These are phyloP conservation scores for Claviceps africana DNA, from an alignment of 2,329 filamentous ascomycete genomes.

Conservation along the genomic window DNA sequence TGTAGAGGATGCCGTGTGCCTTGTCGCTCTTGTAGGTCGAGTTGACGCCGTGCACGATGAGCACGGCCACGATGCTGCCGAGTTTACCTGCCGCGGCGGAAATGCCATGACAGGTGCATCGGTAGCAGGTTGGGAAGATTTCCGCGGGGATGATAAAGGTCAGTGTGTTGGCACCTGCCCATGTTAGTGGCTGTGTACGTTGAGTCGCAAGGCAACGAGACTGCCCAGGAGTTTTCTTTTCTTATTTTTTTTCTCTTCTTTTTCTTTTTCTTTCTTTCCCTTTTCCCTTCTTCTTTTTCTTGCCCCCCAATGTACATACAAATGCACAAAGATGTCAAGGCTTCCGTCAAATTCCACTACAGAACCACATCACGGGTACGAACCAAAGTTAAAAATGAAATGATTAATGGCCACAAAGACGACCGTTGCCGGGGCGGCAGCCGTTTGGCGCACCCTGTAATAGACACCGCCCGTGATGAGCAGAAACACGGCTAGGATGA, in stretches of 20 bases:
- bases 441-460: conserved; percentile 29
- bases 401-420: conserved; percentile 38
- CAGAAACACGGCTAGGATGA: conserved; percentile 31
- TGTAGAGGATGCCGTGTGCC: conserved; percentile 35
- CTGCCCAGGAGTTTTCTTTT: too few relatives aligned
- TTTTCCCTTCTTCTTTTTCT: too few relatives aligned
- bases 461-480: conserved; percentile 36
- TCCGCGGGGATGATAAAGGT: conserved; percentile 52
- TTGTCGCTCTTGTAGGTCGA: conserved; percentile 24
- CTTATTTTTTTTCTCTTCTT: too few relatives aligned
- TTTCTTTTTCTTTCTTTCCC: too few relatives aligned
- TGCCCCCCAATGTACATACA: too few relatives aligned
- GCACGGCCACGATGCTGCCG: conserved; percentile 38
- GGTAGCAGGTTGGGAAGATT: conserved; percentile 49
- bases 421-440: conserved; percentile 31
- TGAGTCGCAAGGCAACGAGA: too few relatives aligned
- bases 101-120: conserved; percentile 48
- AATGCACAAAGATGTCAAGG: too few relatives aligned
- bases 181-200: too few relatives aligned
- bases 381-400: conserved; percentile 42
- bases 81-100: conserved; percentile 46
- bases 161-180: conserved; percentile 41
- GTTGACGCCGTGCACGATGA: conserved; percentile 37
- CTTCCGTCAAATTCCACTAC: too few relatives aligned
- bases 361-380: too few relatives aligned